These are phyloP conservation scores for Bruguiera parviflora DNA, from an alignment of 345 rosid genomes.

Conservation along the genomic window DNA sequence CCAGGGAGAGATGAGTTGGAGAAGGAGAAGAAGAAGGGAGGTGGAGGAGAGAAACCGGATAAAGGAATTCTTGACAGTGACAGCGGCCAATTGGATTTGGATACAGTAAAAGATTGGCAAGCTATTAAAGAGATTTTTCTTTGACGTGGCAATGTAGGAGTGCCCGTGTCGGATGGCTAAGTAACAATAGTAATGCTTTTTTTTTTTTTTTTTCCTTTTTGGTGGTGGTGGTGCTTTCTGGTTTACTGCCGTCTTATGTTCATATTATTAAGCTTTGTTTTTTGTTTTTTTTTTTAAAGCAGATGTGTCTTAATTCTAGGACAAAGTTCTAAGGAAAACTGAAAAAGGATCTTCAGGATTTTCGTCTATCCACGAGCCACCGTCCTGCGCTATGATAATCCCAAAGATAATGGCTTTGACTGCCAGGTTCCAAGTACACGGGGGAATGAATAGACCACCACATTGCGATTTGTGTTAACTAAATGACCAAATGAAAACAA, in stretches of 20 bases:
- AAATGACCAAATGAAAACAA: too few relatives aligned
- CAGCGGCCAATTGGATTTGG: neutral
- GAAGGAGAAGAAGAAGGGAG: neutral
- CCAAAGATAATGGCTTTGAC: too few relatives aligned
- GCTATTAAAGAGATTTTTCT: neutral
- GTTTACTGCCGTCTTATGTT: too few relatives aligned
- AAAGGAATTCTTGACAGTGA: neutral
- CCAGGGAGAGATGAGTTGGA: slow-evolving; percentile 27
- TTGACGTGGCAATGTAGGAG: neutral
- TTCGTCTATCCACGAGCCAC: too few relatives aligned
- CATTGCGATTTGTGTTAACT: too few relatives aligned
- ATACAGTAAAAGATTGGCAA: neutral
- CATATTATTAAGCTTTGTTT: neutral
- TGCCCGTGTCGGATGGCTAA: neutral
- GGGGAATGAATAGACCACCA: too few relatives aligned
- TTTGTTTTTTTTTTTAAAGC: too few relatives aligned
- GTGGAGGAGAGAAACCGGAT: neutral
- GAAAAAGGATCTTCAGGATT: too few relatives aligned
- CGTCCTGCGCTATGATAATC: too few relatives aligned
- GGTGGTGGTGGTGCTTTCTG: neutral
- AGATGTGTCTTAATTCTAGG: too few relatives aligned
- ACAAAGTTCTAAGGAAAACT: too few relatives aligned
- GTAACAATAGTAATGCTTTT: neutral
- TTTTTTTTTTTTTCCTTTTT: neutral
- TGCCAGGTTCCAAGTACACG: too few relatives aligned